Percentiles rank a stretch among this genome's conserved stretches.
phyloP scores from a whole-genome alignment of 1,284 basidiomycete species.

The Rhodotorula sp. region DNA sequence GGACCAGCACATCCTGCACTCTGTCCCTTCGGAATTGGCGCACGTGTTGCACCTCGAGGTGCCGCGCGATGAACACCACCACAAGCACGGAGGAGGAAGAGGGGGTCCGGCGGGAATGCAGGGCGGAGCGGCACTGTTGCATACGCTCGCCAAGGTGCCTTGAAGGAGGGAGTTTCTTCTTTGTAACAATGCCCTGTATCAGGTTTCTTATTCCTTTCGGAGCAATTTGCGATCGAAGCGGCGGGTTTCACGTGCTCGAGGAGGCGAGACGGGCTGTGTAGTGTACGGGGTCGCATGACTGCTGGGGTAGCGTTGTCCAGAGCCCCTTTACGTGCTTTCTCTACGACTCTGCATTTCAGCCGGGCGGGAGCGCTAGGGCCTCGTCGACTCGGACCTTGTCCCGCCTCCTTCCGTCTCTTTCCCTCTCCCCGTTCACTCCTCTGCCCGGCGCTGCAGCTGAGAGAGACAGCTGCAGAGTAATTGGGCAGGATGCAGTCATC shows the following conservation, averaged over 20 bases:
- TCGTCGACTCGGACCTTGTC: neutral
- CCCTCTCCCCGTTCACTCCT: neutral
- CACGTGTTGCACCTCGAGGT: conserved; percentile 25
- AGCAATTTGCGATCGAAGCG: neutral
- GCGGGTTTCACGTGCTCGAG: neutral
- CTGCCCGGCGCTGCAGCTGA: neutral
- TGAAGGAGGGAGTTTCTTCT: neutral
- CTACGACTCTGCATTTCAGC: no score
- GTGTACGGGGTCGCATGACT: neutral
- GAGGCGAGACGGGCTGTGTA: neutral
- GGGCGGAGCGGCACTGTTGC: conserved; percentile 11
- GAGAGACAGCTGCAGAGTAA: no score
- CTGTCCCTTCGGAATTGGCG: conserved; percentile 30
- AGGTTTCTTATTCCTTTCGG: no score
- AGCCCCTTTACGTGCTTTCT: no score
- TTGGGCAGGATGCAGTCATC: neutral
- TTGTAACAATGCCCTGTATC: no score
- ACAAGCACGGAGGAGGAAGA: neutral
- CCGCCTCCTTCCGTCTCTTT: neutral
- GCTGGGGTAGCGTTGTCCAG: no score
- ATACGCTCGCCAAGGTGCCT: conserved; percentile 10
- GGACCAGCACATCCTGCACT: conserved; percentile 33
- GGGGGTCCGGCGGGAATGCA: neutral
- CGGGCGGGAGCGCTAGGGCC: no score
- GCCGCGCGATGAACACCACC: conserved; percentile 2